Base-by-base conservation (phyloP, 2,329 filamentous ascomycete genomes). In the Fusarium brevicatenulatum region DNA sequence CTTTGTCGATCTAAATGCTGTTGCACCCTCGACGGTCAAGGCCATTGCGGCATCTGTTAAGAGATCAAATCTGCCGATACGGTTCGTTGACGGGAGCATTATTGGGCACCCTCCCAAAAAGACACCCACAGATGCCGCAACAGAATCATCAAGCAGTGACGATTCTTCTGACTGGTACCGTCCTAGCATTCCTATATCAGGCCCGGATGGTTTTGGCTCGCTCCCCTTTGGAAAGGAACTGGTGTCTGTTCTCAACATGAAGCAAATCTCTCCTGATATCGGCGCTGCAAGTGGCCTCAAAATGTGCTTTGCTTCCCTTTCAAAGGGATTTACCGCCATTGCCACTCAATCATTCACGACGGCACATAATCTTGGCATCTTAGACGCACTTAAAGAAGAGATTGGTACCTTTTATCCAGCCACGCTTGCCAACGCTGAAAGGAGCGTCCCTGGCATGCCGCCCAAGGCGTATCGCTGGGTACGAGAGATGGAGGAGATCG, bases 401-500 rank as follows among this genome's bases (percentile, higher is more conserved):
- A 80, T 94, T 60, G 80, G 83, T 18, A 80, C 81, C 15, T 83
- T 86, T 64, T 83, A 84, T 54, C 89, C 91, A 0, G 78, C 77
- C 5, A 81, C 84, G 40, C 83, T 85, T 19, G 79, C 82, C 32
- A 78, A 81, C 55, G 88, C 86, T 1, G 86, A 89, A 74, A 83
- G 78, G 37, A 83, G 86, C 5, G 82, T 93, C 13, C 83, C 87
- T 8, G 83, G 80, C 19, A 92, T 94, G 87, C 86, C 91, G 30
- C 89, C 90, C 12, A 95, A 95, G 82, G 92, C 93, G 23, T 94
- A 94, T 79, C 85, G 93, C 16, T 95, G 92, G 92, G 90, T 93
- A 0, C 84, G 86, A 39, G 92, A 95, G 84, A 94, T 95, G 92
- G 87, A 91, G 74, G 90, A 95, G 84, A 94, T 95, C 77, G 89